A percentile compares a stretch with the other conserved stretches of the same genome.
Conservation (phyloP, 805 yeast species). For the Candida mattraensis region DNA sequence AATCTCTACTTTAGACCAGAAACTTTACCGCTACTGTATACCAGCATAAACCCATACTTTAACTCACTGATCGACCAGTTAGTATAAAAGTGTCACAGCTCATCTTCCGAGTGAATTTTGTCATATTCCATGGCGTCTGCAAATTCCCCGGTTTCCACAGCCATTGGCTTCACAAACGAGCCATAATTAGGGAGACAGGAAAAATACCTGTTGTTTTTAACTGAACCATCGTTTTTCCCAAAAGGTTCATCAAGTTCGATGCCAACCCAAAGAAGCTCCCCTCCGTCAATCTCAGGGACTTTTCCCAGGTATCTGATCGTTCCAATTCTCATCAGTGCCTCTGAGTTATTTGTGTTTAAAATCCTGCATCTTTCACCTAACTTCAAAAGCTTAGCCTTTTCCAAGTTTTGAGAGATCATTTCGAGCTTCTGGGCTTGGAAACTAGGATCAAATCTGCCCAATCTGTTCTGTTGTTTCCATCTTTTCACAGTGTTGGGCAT, state of each 20-base stretch:
- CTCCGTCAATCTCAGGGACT: conserved; percentile 56
- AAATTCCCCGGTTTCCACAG: conserved; percentile 69
- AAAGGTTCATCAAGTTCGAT: conserved; percentile 81
- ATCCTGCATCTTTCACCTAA: conserved; percentile 58
- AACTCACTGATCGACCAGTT: too few relatives aligned
- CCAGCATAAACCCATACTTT: too few relatives aligned
- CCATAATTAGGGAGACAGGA: conserved; percentile 60
- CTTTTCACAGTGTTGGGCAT: conserved; percentile 62
- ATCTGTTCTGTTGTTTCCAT: conserved; percentile 69
- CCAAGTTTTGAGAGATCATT: conserved; percentile 25
- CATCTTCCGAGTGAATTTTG: conserved; percentile 8
- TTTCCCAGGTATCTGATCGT: conserved; percentile 68
- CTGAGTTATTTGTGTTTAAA: conserved; percentile 16
- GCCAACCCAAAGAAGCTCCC: conserved; percentile 70
- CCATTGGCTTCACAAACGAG: conserved; percentile 70
- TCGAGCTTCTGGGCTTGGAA: conserved; percentile 34
- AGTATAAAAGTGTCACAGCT: conserved; percentile 9
- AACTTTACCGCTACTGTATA: too few relatives aligned
- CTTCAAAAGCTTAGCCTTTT: conserved; percentile 34
- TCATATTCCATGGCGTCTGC: too few relatives aligned
- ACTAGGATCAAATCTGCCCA: conserved; percentile 73
- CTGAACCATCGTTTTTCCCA: conserved; percentile 82
- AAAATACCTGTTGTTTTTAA: conserved; percentile 63
- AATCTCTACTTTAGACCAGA: too few relatives aligned
- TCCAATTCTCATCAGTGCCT: conserved; percentile 61